Evolutionary conservation across 768 basidiomycete genomes (phyloP), one percentile per base, ranked within the genome.

Genomic region (Hirschioporus abietinus): DNA sequence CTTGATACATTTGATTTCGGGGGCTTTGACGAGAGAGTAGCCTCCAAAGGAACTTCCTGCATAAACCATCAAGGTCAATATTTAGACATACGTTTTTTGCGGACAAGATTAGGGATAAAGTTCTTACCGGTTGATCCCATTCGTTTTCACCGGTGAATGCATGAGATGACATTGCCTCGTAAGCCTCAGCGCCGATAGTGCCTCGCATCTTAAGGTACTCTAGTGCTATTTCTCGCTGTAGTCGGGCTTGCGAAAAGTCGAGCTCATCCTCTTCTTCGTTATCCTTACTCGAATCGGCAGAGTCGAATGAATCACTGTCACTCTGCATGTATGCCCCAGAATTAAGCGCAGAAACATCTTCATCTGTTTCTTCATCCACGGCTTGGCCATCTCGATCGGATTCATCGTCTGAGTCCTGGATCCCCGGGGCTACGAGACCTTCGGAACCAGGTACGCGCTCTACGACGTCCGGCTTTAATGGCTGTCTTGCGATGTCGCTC

Each of bases 201-300:
- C 75, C 76, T 63, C 89, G 85, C 73, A 86, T 89, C 69, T 81
- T 77, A 73, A 88, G 81, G 72, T 93, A 93, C 69, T 87, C 86
- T 58, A 92, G 71, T 20, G 88, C 86, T 69, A 93, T 83, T 73
- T 92, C 91, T 30, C 90, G 87, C 69, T 92, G 89, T 70, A 90
- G 89, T 64, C 80, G 84, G 25, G 85, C 88, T 63, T 79, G 80
- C 69, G 91, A 86, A 35, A 87, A 76, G 70, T 91, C 88, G 26
- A 81, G 78, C 58, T 81, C 83, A 58, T 87, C 84, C 63, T 81
- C 83, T 15, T 71, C 71, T 26, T 77, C 72, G 23, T 72, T 73
- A 34, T 76, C 75, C 30, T 72, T 70, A 23, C 68, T 71, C 24
- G 70, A 73, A 66, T 68, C 20, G 7, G 24, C 23, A 7, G 60